phyloP scores from a whole-genome alignment of 2,329 filamentous ascomycete genomes.

The Trichoderma semiorbis region DNA sequence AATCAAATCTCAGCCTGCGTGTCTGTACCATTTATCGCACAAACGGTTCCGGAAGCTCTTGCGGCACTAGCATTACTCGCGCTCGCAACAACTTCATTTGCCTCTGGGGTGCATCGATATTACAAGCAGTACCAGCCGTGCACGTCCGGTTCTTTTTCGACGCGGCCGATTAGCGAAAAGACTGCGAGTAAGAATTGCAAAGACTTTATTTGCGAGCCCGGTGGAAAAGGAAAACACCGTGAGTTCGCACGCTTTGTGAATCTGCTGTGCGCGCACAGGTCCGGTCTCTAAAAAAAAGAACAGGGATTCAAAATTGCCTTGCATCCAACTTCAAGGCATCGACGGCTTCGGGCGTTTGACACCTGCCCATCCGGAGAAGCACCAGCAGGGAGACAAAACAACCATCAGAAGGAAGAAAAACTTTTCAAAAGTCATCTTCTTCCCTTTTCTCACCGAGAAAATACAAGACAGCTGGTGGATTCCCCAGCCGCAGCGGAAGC shows the following conservation, averaged over 20 bases:
- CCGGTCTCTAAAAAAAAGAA: not conserved
- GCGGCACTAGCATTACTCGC: conserved; percentile 14
- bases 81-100: not conserved
- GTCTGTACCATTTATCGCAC: not conserved
- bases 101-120: not conserved
- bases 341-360: conserved; percentile 8
- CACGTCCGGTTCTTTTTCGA: not conserved
- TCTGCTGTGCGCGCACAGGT: conserved; percentile 5
- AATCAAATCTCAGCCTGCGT: not conserved
- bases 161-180: not conserved
- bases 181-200: not conserved
- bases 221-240: not conserved
- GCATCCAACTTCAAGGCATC: conserved; percentile 12
- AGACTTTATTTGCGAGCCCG: not conserved
- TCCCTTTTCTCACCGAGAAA: conserved; percentile 12
- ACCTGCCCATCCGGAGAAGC: conserved; percentile 6
- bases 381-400: conserved; percentile 14
- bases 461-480: conserved; percentile 5
- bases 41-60: not conserved
- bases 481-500: conserved; percentile 12
- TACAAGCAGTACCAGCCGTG: not conserved
- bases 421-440: conserved; percentile 5
- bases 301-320: conserved; percentile 15
- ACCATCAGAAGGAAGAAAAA: not conserved
- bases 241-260: conserved; percentile 6